Conservation (phyloP, 192 early-diverging fungal genomes). For the Podila epicladia region DNA sequence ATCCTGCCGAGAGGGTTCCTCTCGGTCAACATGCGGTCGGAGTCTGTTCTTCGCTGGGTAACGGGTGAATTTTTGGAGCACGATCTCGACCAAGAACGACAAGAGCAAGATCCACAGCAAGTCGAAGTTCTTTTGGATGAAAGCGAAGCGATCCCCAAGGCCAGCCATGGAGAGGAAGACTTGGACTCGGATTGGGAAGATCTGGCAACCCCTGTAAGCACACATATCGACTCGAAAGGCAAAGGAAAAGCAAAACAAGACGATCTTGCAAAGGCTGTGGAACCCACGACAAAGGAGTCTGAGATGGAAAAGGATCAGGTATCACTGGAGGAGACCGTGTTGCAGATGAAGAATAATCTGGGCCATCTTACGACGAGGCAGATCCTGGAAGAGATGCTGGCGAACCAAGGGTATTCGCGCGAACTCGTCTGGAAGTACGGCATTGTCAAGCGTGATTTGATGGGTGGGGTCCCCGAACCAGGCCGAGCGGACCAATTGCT, state of each 20-base stretch:
- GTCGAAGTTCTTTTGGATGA: neutral
- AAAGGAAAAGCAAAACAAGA: neutral
- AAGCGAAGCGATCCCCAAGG: neutral
- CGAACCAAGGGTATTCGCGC: conserved; percentile 13
- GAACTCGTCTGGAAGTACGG: conserved; percentile 49
- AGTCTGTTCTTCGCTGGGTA: conserved; percentile 28
- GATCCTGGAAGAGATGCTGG: conserved; percentile 46
- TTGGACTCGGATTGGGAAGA: conserved; percentile 25
- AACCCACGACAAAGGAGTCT: neutral
- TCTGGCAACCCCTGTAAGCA: neutral
- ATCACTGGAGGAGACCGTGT: conserved; percentile 5
- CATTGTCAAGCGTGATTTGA: conserved; percentile 21
- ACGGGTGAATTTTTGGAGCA: neutral
- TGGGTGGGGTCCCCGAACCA: conserved; percentile 21
- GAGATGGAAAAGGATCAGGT: neutral
- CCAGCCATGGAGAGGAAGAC: neutral
- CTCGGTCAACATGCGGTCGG: conserved; percentile 25
- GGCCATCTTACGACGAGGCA: conserved; percentile 23
- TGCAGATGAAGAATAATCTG: conserved; percentile 9
- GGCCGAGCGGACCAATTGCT: conserved; percentile 8
- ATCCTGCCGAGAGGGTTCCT: conserved; percentile 26
- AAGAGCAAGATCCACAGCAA: neutral
- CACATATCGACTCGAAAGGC: neutral
- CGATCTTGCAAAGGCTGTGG: neutral
- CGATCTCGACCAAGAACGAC: neutral